Conservation (phyloP, 2,329 filamentous ascomycete species). For the Aureobasidium sp. region DNA sequence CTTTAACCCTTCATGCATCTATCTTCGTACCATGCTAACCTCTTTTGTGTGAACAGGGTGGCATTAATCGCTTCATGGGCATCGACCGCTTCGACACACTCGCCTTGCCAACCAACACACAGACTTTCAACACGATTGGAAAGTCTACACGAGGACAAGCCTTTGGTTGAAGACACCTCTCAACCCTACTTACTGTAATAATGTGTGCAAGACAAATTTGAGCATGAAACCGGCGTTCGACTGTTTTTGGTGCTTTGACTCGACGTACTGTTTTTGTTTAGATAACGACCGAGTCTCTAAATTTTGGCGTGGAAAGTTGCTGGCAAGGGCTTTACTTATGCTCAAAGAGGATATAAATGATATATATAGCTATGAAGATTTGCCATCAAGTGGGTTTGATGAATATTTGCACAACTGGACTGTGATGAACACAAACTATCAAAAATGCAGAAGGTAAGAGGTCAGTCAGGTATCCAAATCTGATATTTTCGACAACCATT, state of each 20-base stretch:
- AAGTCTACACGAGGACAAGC: not conserved
- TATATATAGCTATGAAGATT: not conserved
- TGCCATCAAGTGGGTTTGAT: too few relatives aligned
- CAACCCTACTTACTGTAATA: not conserved
- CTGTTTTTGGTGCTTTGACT: not conserved
- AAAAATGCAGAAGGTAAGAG: too few relatives aligned
- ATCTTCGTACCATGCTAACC: not conserved
- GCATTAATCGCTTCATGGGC: constrained; percentile 26
- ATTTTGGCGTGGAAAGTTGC: not conserved
- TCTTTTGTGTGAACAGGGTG: constrained; percentile 13
- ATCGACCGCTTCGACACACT: constrained; percentile 39
- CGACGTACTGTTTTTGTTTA: not conserved
- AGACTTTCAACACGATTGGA: constrained; percentile 36
- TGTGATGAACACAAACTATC: too few relatives aligned
- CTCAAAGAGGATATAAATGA: not conserved
- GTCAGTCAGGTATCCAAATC: too few relatives aligned
- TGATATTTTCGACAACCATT: too few relatives aligned
- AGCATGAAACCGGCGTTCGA: not conserved
- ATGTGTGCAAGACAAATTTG: not conserved
- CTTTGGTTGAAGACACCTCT: not conserved
- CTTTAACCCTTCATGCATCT: not conserved
- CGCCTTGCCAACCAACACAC: constrained; percentile 22
- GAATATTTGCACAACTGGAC: too few relatives aligned
- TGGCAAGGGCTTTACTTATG: not conserved
- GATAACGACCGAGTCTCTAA: not conserved